Conservation (phyloP, 2,329 filamentous ascomycete species). For the Dactylella cylindrospora region DNA sequence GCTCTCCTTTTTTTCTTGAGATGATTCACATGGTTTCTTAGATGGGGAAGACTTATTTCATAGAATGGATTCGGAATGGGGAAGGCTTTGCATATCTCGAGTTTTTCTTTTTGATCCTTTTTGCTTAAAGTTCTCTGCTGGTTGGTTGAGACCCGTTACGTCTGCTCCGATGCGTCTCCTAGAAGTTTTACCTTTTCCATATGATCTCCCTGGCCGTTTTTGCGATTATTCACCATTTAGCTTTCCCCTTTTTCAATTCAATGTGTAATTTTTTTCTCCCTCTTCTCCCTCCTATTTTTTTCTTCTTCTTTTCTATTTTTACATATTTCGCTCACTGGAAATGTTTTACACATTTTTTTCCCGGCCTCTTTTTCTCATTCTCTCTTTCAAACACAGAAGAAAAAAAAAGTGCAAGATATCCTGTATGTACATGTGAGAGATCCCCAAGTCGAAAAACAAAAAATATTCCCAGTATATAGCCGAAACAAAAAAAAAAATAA, state of each 20-base stretch:
- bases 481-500: conserved; percentile 1
- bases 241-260: conserved; percentile 29
- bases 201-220: neutral
- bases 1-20: conserved; percentile 22
- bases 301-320: conserved; percentile 4
- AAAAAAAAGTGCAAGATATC: conserved; percentile 24
- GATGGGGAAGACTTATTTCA: conserved; percentile 36
- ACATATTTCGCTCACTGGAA: too few relatives aligned
- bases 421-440: conserved; percentile 22
- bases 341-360: conserved; percentile 4
- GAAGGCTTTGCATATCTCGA: conserved; percentile 20
- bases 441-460: neutral
- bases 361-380: conserved; percentile 3
- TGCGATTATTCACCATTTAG: conserved; percentile 19
- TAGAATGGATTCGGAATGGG: conserved; percentile 33
- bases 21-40: conserved; percentile 23
- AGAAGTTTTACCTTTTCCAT: conserved; percentile 48
- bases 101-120: conserved; percentile 46
- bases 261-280: conserved; percentile 4
- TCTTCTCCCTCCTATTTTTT: neutral
- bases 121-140: conserved; percentile 51
- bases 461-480: neutral
- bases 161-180: conserved; percentile 48
- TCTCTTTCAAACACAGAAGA: conserved; percentile 16
- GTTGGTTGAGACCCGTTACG: conserved; percentile 52